Base-by-base conservation (phyloP, 2,329 filamentous ascomycete genomes). In the Hymenotorrendiella dingleyae region DNA sequence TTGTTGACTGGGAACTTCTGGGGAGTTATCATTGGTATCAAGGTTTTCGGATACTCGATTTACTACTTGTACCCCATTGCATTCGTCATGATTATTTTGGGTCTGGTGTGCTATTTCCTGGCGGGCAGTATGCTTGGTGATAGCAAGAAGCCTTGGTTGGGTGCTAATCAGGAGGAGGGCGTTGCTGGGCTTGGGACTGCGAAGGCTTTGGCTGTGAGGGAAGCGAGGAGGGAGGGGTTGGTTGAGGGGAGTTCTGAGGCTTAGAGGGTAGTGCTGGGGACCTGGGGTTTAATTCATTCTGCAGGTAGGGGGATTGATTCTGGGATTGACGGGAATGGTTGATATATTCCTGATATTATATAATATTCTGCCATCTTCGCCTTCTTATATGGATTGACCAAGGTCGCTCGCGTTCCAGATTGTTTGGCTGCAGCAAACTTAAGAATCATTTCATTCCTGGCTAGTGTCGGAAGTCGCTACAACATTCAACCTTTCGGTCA, bases 1-100 rank as follows among this genome's bases (percentile, higher is more conserved):
- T 71, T 98, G 52, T 72, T 98, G 47, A 97, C 93, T 2, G 87
- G 82, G 56, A 96, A 94, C 67, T 97, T 97, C 69, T 98, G 93
- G 93, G 90, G 89, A 52, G 84, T 94, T 49, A 84, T 94, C 54
- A 91, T 98, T 55, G 93, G 93, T 37, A 79, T 94, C 54, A 76
- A 82, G 61, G 86, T 97, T 36, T 94, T 98, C 59, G 79, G 83
- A 33, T 78, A 85, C 55, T 66, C 66, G 29, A 79, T 98, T 45
- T 86, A 95, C 67, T 95, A 79, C 73, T 74, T 96, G 67, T 98
- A 98, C 67, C 91, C 93, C 4, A 86, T 96, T 60, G 91, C 93
- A 10, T 98, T 98, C 64, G 86, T 94, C 8, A 73, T 90, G 54
- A 97, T 98, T 63, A 80, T 98, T 53, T 41, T 90, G 21, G 91